These are phyloP conservation scores for Nepenthes mirabilis DNA, from an alignment of 148 eudicot genomes.

Conservation along the genomic window DNA sequence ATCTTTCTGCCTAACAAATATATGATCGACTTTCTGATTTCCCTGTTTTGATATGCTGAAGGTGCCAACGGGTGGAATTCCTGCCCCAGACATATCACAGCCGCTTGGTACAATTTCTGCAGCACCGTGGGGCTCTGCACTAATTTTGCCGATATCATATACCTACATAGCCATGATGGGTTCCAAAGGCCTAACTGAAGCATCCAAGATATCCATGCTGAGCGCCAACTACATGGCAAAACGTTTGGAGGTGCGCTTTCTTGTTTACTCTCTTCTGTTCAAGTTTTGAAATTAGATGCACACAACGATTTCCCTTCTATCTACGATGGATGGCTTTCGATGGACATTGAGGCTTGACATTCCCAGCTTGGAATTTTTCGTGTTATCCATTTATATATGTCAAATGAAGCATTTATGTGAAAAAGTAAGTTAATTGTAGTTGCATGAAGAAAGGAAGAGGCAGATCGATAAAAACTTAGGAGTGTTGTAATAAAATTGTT, in stretches of 20 bases:
- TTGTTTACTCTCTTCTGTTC: not conserved
- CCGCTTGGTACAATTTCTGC: slow-evolving; percentile 94
- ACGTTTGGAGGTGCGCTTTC: slow-evolving; percentile 71
- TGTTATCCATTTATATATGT: no score
- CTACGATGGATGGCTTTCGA: no score
- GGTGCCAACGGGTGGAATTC: slow-evolving; percentile 90
- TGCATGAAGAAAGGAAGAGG: no score
- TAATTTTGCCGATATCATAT: slow-evolving; percentile 91
- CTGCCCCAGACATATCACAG: slow-evolving; percentile 51
- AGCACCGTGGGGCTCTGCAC: slow-evolving; percentile 98
- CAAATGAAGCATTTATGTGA: no score
- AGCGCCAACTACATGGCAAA: slow-evolving; percentile 99
- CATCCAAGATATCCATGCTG: slow-evolving; percentile 91
- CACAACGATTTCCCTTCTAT: no score
- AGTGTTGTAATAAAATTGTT: no score
- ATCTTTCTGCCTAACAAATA: not conserved
- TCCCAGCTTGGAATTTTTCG: no score
- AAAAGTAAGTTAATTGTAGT: no score
- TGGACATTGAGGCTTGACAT: no score
- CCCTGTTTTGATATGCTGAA: slow-evolving; percentile 3
- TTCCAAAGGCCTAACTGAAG: slow-evolving; percentile 86
- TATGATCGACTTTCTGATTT: not conserved
- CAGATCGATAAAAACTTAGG: no score
- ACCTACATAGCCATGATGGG: slow-evolving; percentile 99
- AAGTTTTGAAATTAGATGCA: no score